phyloP scores from a whole-genome alignment of 2,329 filamentous ascomycete genomes.

The Hypoxylon sp. region DNA sequence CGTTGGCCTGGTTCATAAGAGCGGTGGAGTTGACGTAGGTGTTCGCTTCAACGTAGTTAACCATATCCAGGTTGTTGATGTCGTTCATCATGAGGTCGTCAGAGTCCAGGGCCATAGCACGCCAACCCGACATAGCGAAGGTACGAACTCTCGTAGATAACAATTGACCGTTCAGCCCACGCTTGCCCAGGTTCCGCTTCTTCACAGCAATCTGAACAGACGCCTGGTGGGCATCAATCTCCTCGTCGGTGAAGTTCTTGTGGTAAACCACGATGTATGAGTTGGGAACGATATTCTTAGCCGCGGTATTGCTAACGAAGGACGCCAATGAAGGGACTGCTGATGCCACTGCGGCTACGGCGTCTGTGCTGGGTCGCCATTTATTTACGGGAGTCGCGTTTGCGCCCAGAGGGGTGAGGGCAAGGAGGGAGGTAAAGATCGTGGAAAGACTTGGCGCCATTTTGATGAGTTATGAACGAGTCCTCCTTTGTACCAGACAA shows the following conservation, averaged over 20 bases:
- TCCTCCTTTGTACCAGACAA: constrained; percentile 42
- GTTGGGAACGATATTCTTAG: constrained; percentile 60
- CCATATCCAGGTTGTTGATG: constrained; percentile 58
- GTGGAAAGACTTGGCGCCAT: constrained; percentile 44
- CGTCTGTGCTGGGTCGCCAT: constrained; percentile 34
- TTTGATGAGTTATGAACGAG: constrained; percentile 24
- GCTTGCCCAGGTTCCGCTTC: constrained; percentile 66
- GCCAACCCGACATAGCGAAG: constrained; percentile 60
- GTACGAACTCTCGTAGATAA: constrained; percentile 58
- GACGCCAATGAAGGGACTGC: no score
- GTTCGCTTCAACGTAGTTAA: constrained; percentile 64
- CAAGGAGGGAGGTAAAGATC: constrained; percentile 43
- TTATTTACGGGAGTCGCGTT: constrained; percentile 39
- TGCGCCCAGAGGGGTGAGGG: constrained; percentile 41
- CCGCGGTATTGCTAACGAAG: constrained; percentile 60
- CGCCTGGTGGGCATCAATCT: constrained; percentile 59
- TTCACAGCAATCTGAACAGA: constrained; percentile 58
- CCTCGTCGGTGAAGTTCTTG: constrained; percentile 57
- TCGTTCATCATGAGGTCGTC: constrained; percentile 59
- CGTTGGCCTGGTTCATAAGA: constrained; percentile 60
- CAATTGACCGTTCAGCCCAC: constrained; percentile 55
- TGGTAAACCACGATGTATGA: constrained; percentile 74
- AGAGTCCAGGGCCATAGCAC: constrained; percentile 61
- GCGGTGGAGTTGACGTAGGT: constrained; percentile 55
- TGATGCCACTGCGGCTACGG: constrained; percentile 37